Base-by-base conservation (phyloP, 2,329 filamentous ascomycete genomes). In the Aspergillus melleus region DNA sequence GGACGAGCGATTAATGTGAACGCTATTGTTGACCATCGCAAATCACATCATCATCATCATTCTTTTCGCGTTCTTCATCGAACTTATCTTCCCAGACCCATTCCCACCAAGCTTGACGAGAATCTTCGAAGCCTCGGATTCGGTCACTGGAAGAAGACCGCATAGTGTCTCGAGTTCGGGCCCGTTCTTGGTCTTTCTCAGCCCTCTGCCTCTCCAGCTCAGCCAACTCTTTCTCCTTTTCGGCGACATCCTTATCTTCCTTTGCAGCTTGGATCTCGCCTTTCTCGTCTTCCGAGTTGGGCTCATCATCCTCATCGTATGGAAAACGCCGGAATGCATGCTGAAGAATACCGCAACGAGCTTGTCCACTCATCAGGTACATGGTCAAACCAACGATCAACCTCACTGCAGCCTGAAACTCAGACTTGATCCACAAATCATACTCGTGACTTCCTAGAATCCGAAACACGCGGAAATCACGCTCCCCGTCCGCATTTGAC, bases 281-380 rank as follows among this genome's bases (percentile, higher is more conserved):
- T 10, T 46, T 58, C n/a, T 61, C 56, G 12, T 54, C 61, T 44
- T 61, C 61, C 20, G 32, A 51, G 8, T 61, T 52, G 3, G 30
- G 11, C 46, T 63, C 58, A 2, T 47, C 22, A n/a, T 55, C 58
- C 9, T 62, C 63, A 16, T 60, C 49, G 12, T 66, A 61, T 22
- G 66, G 67, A 19, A 56, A 65, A 16, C 30, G n/a, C n/a, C 58
- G 52, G 55, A 72, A 71, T 1, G 61, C 51, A 14, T 61, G 44
- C 61, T 71, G 66, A 4, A 74, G 49, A 1, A 62, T 50, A 1
- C 68, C 71, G 39, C 68, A 69, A 10, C 60, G 54, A 2, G 71
- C 68, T 8, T 60, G 32, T 0, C 71, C 70, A 58, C 70, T 69
- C 55, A 73, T 66, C 51, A 74, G 51, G 57, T 74, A 74, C 49